Conservation (phyloP, 2,329 filamentous ascomycete genomes). For the Dactylellina leptospora region DNA sequence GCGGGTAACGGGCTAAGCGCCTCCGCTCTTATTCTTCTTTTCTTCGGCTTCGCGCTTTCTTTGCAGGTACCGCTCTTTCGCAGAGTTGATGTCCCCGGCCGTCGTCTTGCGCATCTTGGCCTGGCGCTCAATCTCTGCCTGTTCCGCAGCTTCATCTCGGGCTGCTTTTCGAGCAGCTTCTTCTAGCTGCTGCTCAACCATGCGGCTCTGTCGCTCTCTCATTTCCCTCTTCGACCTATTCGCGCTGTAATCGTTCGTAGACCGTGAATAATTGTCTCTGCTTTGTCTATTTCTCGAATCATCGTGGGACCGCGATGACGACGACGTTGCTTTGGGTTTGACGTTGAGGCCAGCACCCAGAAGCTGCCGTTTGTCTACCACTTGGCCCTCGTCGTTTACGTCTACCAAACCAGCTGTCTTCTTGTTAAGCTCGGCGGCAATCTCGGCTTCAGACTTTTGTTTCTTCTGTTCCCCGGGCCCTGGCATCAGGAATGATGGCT, state of each 20-base stretch:
- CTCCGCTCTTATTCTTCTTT: conserved; percentile 65
- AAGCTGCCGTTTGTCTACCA: conserved; percentile 84
- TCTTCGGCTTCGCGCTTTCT: conserved; percentile 78
- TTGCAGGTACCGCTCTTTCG: conserved; percentile 80
- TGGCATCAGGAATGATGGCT: conserved; percentile 62
- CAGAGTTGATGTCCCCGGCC: conserved; percentile 74
- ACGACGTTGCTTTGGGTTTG: conserved; percentile 69
- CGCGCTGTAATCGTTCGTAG: conserved; percentile 55
- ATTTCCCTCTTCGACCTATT: conserved; percentile 68
- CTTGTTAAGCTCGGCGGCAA: conserved; percentile 66
- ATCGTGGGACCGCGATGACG: conserved; percentile 59
- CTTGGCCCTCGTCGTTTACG: conserved; percentile 82
- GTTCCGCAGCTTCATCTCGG: conserved; percentile 74
- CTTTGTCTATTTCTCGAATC: conserved; percentile 25
- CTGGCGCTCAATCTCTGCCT: conserved; percentile 70
- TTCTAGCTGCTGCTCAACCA: conserved; percentile 81
- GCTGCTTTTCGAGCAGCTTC: conserved; percentile 75
- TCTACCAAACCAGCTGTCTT: conserved; percentile 67
- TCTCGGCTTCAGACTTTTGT: conserved; percentile 69
- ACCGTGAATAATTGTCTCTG: conserved; percentile 22
- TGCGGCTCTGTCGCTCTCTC: conserved; percentile 77
- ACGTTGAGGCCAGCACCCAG: conserved; percentile 80
- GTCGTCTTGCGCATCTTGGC: conserved; percentile 82
- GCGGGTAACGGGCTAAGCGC: neutral
- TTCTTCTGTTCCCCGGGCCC: conserved; percentile 59